Base-by-base conservation (phyloP, 1,284 basidiomycete genomes). In the Tilletia indica region DNA sequence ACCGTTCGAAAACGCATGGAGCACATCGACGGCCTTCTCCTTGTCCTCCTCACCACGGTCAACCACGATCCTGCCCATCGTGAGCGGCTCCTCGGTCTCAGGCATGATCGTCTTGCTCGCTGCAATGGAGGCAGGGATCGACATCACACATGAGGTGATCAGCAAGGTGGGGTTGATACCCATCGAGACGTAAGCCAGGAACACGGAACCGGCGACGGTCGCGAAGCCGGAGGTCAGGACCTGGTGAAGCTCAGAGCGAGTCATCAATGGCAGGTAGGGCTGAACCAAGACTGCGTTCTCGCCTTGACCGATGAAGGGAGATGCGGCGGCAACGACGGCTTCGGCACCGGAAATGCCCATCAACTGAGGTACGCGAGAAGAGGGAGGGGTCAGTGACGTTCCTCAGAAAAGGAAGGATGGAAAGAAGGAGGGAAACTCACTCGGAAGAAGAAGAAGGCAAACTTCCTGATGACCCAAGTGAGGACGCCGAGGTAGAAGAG, bases 101-200 rank as follows among this genome's bases (percentile, higher is more conserved):
- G 93, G 93, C 25, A 90, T 80, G 66, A 93, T 90, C 79, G 94
- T 87, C 86, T 96, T 96, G 83, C 90, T 91, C 77, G 95, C 93
- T 2, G 93, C 89, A 82, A 96, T 93, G 12, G 93, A 93, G 0
- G 94, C 93, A 11, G 93, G 93, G 79, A 96, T 96, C 82, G 91
- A 92, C 93, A 96, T 96, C 77, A 96, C 91, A 11, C 92, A 93
- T 4, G 93, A 92, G 4, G 93, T 94, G 80, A 96, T 88, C 39
- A 96, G 87, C 84, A 92, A 93, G 69, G 81, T 88, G 19, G 93
- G 86, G 42, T 91, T 91, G 49, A 96, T 91, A 71, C 94, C 94
- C 74, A 94, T 86, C 70, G 70, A 85, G 80, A 95, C 91, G 85
- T 95, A 96, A 58, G 92, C 93, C 70, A 89, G 87, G 71, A 96